Base-by-base conservation (phyloP, 352 stramenopile genomes). In the Pythium myriotylum region DNA sequence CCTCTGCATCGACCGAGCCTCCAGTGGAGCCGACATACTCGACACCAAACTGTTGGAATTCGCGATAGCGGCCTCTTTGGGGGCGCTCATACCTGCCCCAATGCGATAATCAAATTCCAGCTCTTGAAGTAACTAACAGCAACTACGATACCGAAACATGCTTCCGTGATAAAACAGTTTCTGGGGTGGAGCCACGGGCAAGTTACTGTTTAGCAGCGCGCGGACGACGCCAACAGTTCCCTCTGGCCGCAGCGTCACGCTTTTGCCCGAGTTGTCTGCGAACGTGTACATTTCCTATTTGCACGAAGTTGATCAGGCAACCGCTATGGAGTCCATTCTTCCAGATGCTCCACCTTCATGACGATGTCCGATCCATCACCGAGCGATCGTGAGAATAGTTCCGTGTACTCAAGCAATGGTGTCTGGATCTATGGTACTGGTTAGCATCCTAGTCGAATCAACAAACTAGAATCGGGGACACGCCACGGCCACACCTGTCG, bases 91-190 rank as follows among this genome's bases (percentile, higher is more conserved):
- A 96, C 7, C 87, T 96, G 37, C 8, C 33, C n/a, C 9, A 22
- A 12, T 23, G 12, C 29, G 45, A 42, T 23, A 37, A 26, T 52
- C 20, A 51, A 4, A 39, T 12, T 27, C 1, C 0, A 43, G 17
- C 27, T 4, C 4, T 35, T 3, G 24, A n/a, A 4, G 23, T n/a
- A n/a, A n/a, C n/a, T n/a, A n/a, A n/a, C n/a, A n/a, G n/a, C n/a
- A n/a, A n/a, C n/a, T n/a, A n/a, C n/a, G n/a, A n/a, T n/a, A 95
- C 87, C 87, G 81, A 46, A 91, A 96, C 87, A 96, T 96, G 67
- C 86, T 94, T 23, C 87, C 87, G 27, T 76, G 72, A 57, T 96
- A 96, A 22, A 79, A 88, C 13, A 96, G 59, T 39, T 96, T 96
- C 22, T 94, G 84, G 14, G 87, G 87, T 16, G 88, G 62, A 22